Conservation (phyloP, 1,284 basidiomycete genomes). For the Ustilago curta region DNA sequence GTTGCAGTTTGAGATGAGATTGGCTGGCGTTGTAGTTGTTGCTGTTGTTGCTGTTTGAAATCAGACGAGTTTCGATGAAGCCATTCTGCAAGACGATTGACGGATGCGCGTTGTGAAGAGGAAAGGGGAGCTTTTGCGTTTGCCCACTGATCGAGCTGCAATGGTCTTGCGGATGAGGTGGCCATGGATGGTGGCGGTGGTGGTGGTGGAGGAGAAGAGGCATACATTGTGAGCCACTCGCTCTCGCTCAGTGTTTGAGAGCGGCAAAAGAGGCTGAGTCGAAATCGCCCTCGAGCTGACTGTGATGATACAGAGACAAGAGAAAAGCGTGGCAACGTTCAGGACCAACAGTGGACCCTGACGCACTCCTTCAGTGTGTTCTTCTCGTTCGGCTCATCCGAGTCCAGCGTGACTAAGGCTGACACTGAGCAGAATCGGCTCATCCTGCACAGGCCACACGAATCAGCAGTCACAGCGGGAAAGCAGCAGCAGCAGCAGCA, state of each 20-base stretch:
- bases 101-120: conserved; percentile 44
- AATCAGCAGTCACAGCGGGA: no score
- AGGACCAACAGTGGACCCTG: conserved; percentile 23
- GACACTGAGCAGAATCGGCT: background rate
- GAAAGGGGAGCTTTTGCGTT: conserved; percentile 51
- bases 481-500: background rate
- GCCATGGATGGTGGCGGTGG: conserved; percentile 15
- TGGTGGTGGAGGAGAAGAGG: conserved; percentile 9
- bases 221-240: conserved; percentile 13
- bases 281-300: background rate
- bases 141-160: conserved; percentile 59
- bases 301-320: conserved; percentile 3
- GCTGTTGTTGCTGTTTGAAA: conserved; percentile 40
- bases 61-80: conserved; percentile 42
- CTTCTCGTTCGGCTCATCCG: conserved; percentile 10
- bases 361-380: conserved; percentile 18
- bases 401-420: conserved; percentile 21
- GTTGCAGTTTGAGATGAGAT: background rate
- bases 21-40: conserved; percentile 15
- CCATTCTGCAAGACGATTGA: conserved; percentile 58
- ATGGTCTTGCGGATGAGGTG: conserved; percentile 27
- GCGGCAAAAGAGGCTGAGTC: conserved; percentile 11
- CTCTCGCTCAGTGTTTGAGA: background rate
- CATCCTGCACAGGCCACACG: conserved; percentile 30
- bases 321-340: conserved; percentile 1